phyloP scores from a whole-genome alignment of 495 filamentous ascomycete species.

The Penicillium cataractarum region DNA sequence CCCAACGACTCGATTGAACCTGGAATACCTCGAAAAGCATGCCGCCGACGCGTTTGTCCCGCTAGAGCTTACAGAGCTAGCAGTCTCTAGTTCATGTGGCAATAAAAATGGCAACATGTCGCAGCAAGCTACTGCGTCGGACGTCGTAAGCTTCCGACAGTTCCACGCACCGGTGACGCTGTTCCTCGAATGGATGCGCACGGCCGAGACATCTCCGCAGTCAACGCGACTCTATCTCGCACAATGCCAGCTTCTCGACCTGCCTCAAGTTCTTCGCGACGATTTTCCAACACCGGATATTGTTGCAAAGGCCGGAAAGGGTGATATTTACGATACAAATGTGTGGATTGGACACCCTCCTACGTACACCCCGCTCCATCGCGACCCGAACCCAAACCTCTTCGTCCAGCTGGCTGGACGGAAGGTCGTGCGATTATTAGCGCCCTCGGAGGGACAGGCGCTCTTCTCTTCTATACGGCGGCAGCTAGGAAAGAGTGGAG shows the following conservation, averaged over 20 bases:
- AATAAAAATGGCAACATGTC: background rate
- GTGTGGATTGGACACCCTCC: constrained; percentile 87
- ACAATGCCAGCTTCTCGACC: constrained; percentile 69
- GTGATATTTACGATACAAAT: constrained; percentile 82
- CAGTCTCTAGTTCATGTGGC: background rate
- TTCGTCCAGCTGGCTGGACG: constrained; percentile 80
- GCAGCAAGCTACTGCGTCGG: background rate
- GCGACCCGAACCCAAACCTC: constrained; percentile 92
- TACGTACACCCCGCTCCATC: constrained; percentile 86
- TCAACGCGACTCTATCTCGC: constrained; percentile 73
- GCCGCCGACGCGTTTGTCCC: constrained; percentile 56
- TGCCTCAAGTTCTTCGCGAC: constrained; percentile 61
- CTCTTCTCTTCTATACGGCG: constrained; percentile 63
- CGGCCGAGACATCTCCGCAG: constrained; percentile 36
- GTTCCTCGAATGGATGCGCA: constrained; percentile 58
- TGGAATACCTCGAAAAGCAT: constrained; percentile 51
- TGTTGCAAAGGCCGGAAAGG: constrained; percentile 61
- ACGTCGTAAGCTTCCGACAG: constrained; percentile 50
- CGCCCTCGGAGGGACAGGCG: constrained; percentile 59
- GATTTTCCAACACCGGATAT: constrained; percentile 72
- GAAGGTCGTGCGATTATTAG: constrained; percentile 74
- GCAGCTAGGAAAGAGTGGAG: constrained; percentile 44
- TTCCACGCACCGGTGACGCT: constrained; percentile 59
- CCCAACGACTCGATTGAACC: constrained; percentile 42
- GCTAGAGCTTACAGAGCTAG: constrained; percentile 55